A percentile compares a stretch with the other conserved stretches of the same genome.
These are phyloP conservation scores for Diaporthe citri DNA, from an alignment of 2,329 filamentous ascomycete genomes.

Conservation along the genomic window DNA sequence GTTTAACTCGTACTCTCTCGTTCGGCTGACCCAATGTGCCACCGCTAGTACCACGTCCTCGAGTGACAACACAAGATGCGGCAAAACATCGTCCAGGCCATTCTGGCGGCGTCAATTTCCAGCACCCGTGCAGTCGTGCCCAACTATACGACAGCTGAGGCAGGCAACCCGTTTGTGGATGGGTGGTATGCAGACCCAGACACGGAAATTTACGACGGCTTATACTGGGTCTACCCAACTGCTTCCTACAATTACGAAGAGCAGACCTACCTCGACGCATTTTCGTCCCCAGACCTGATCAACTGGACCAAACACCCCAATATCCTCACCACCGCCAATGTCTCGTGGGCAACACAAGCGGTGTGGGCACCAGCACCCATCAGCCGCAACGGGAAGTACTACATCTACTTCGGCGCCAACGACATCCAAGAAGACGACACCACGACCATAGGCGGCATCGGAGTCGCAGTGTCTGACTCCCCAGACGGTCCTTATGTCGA, in stretches of 20 bases:
- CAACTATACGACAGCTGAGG: conserved; percentile 55
- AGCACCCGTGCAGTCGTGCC: conserved; percentile 38
- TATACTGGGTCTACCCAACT: conserved; percentile 64
- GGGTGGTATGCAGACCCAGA: conserved; percentile 67
- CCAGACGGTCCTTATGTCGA: conserved; percentile 57
- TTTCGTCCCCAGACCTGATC: conserved; percentile 62
- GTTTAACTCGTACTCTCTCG: neutral
- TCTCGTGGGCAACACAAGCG: conserved; percentile 59
- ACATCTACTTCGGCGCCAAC: conserved; percentile 64
- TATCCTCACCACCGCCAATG: conserved; percentile 54
- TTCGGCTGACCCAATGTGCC: neutral
- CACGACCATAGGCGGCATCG: conserved; percentile 55
- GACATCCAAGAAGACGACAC: conserved; percentile 53
- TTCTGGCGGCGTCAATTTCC: neutral
- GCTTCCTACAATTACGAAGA: conserved; percentile 57
- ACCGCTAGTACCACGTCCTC: neutral
- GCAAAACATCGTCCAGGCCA: neutral
- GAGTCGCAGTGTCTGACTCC: conserved; percentile 53
- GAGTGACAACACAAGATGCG: neutral
- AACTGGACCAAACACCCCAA: conserved; percentile 61
- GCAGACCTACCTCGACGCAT: conserved; percentile 64
- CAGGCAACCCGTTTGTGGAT: conserved; percentile 61
- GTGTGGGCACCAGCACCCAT: conserved; percentile 63
- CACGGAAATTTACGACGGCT: conserved; percentile 57
- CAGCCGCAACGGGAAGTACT: conserved; percentile 58